These are phyloP conservation scores for Tylopilus sp. DNA, from an alignment of 768 basidiomycete species.

Conservation along the genomic window DNA sequence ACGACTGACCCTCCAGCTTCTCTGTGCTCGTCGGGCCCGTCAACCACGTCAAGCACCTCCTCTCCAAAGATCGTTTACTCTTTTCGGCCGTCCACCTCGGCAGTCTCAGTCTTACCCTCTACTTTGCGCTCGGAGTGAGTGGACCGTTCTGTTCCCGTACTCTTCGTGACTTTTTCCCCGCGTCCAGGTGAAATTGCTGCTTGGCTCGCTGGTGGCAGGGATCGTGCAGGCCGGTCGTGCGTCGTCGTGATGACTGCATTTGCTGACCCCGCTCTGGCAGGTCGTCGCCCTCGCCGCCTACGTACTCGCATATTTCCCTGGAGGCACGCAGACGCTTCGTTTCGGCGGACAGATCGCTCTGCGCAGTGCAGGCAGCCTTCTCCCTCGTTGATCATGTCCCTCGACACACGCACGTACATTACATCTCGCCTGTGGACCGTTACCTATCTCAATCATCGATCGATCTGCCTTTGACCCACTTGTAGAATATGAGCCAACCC, in stretches of 20 bases:
- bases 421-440: background rate
- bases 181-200: constrained; percentile 69
- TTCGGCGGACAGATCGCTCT: constrained; percentile 79
- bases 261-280: constrained; percentile 34
- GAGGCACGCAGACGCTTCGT: constrained; percentile 75
- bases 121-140: constrained; percentile 81
- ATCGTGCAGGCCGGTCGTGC: constrained; percentile 61
- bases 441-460: too few relatives aligned
- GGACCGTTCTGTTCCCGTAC: background rate
- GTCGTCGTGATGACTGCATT: background rate
- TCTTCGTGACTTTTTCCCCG: background rate
- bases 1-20: constrained; percentile 46
- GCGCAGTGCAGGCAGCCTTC: constrained; percentile 76
- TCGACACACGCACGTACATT: background rate
- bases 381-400: constrained; percentile 57
- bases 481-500: too few relatives aligned
- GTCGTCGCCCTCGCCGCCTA: too few relatives aligned
- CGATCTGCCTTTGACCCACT: too few relatives aligned
- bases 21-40: constrained; percentile 83
- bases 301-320: constrained; percentile 99
- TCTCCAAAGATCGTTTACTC: constrained; percentile 78
- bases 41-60: constrained; percentile 86
- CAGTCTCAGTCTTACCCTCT: constrained; percentile 82
- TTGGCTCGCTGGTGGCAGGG: constrained; percentile 82
- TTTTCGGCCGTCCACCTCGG: constrained; percentile 81